Base-by-base conservation (phyloP, 2,329 filamentous ascomycete species). In the Blastomyces gilchristii region DNA sequence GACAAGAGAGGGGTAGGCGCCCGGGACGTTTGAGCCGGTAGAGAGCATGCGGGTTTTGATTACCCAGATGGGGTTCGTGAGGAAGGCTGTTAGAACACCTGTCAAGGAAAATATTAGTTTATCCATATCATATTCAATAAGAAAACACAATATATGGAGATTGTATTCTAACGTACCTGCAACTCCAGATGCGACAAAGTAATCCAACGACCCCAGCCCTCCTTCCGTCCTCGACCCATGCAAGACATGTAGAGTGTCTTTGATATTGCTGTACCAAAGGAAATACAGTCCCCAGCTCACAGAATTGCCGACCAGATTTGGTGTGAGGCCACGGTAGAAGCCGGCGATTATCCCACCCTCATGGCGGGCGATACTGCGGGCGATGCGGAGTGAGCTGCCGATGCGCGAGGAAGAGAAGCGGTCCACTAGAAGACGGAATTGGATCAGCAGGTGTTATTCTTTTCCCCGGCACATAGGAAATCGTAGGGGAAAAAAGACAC, bases 51-150 rank as follows among this genome's bases (percentile, higher is more conserved):
- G 88, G 9, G 93, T 97, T 80, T 97, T 97, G 74, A 99, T 86
- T 2, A 99, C 94, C 94, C 94, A 99, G 69, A 99, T 87, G 2
- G 94, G 94, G 73, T 97, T 97, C 39, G 94, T 97, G 67, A 93
- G 81, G 39, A 90, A 78, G 53, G 92, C 88, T 1, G 91, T 96
- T 50, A 90, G 75, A 22, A 88, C 80, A 39, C 93, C 92, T 67
- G 82, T 79, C 11, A 18, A 7, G 45, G 22, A 57, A 6, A 16
- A 8, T 39, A 34, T 61, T 25, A 41, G 60, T 34, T 5, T 58
- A 41, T 58, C 22, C 41, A 43, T 43, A 43, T 50, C n/a, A 50
- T 50, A 41, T 28, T 16, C 58, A 39, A 53, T 39, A 52, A 45
- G 34, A 53, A 12, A 39, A 0, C 22, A 7, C 22, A 25, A 25